Conservation (phyloP, 352 stramenopile species). For the Sclerospora graminicola region DNA sequence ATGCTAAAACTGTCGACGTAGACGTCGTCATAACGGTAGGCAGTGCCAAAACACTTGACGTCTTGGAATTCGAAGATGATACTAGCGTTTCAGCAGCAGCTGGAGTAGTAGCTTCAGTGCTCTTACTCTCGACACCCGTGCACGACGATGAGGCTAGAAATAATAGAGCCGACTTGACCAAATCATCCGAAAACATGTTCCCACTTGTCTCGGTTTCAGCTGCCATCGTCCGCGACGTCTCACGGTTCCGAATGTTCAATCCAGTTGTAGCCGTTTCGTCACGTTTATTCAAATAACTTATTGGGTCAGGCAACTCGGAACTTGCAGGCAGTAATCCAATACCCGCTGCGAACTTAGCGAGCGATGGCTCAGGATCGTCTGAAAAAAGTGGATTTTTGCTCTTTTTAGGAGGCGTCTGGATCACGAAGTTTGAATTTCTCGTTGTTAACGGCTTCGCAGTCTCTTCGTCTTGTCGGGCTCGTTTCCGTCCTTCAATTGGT, state of each 20-base stretch:
- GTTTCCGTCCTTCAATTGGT: conserved; percentile 8
- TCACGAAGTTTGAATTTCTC: conserved; percentile 1
- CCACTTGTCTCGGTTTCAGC: neutral
- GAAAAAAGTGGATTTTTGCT: conserved; percentile 49
- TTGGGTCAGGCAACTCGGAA: conserved; percentile 50
- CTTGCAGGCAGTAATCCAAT: conserved; percentile 35
- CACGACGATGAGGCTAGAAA: conserved; percentile 51
- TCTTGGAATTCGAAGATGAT: no score
- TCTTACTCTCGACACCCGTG: no score
- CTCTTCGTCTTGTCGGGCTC: neutral
- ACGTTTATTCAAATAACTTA: conserved; percentile 42
- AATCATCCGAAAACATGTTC: conserved; percentile 45
- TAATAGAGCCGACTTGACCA: conserved; percentile 49
- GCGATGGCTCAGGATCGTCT: conserved; percentile 34
- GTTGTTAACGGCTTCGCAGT: neutral
- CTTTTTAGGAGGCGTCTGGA: neutral
- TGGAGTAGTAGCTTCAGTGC: no score
- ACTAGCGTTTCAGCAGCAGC: no score
- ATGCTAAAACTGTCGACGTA: no score
- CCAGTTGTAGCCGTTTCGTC: neutral
- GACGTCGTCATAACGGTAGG: no score
- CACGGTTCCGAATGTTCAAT: neutral
- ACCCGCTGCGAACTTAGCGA: conserved; percentile 26
- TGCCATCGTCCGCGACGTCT: neutral
- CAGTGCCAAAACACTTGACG: no score